These are phyloP conservation scores for Nannizziopsis barbatae DNA, from an alignment of 2,329 filamentous ascomycete genomes.

Conservation along the genomic window DNA sequence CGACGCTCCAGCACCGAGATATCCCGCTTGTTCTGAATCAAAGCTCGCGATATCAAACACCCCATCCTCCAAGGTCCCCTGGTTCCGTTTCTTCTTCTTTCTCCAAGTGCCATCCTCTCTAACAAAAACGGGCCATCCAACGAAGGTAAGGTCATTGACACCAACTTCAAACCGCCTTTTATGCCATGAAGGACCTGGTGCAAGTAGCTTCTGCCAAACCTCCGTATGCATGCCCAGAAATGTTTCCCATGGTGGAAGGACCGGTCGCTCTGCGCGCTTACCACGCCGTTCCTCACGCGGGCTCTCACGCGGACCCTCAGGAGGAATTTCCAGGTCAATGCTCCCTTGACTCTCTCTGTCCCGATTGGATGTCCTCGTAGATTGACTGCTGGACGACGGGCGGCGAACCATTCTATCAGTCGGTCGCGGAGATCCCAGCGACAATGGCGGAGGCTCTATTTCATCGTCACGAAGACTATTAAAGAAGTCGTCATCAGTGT, in stretches of 20 bases:
- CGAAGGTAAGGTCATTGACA: constrained; percentile 65
- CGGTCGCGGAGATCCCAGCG: not conserved
- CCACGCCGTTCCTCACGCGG: not conserved
- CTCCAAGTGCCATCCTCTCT: constrained; percentile 67
- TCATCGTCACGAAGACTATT: constrained; percentile 24
- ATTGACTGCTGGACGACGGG: constrained; percentile 3
- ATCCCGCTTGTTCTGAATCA: constrained; percentile 17
- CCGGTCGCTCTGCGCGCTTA: constrained; percentile 16
- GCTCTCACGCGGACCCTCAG: too few relatives aligned
- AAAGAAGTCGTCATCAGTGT: too few relatives aligned
- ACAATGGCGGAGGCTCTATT: not conserved
- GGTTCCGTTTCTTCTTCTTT: constrained; percentile 37
- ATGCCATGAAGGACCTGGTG: constrained; percentile 63
- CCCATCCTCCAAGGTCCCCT: constrained; percentile 22
- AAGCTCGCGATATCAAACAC: constrained; percentile 18
- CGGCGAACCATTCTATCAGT: constrained; percentile 1
- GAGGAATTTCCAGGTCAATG: not conserved
- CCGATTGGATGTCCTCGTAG: not conserved
- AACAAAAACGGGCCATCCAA: constrained; percentile 75
- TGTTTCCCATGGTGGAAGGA: constrained; percentile 41
- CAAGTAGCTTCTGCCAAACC: constrained; percentile 68
- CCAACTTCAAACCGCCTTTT: constrained; percentile 74
- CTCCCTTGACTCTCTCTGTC: not conserved
- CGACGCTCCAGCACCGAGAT: not conserved
- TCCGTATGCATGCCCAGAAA: constrained; percentile 64